Percentiles rank a stretch among this genome's conserved stretches.
These are phyloP conservation scores for Rhodotorula sp. DNA, from an alignment of 1,284 basidiomycete species.

Conservation along the genomic window DNA sequence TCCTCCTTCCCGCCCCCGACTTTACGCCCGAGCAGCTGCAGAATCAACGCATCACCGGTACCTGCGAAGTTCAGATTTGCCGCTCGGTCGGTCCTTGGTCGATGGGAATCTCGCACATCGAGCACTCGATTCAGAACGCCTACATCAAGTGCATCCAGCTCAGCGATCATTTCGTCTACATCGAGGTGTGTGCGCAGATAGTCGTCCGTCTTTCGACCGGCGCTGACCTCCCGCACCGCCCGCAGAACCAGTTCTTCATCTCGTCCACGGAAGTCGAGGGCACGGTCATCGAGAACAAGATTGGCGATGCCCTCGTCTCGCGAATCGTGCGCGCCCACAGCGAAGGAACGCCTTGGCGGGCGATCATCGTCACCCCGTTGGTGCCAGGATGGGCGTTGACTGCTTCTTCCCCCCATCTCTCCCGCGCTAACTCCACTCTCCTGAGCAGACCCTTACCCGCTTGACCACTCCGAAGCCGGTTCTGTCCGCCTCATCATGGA, in stretches of 20 bases:
- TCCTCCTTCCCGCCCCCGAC: conserved; percentile 89
- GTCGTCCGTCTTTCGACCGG: neutral
- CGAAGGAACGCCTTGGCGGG: conserved; percentile 81
- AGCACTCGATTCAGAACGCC: conserved; percentile 63
- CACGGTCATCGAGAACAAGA: conserved; percentile 84
- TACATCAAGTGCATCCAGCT: conserved; percentile 75
- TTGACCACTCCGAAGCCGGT: conserved; percentile 89
- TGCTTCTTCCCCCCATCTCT: neutral
- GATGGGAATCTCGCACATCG: conserved; percentile 80
- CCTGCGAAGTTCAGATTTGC: conserved; percentile 96
- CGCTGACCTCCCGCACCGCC: neutral
- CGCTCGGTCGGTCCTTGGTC: conserved; percentile 96
- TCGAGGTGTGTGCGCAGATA: conserved; percentile 46
- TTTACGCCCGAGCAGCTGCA: conserved; percentile 79
- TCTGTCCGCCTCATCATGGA: conserved; percentile 89
- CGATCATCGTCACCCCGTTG: conserved; percentile 88
- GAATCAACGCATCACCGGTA: conserved; percentile 82
- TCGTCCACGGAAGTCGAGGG: conserved; percentile 88
- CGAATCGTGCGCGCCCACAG: conserved; percentile 86
- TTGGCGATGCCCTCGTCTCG: conserved; percentile 89
- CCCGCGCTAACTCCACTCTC: neutral
- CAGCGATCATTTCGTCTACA: conserved; percentile 90
- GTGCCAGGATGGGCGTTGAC: conserved; percentile 68
- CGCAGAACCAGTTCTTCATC: conserved; percentile 91
- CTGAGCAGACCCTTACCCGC: conserved; percentile 68